Evolutionary conservation across 73 alveolate species (phyloP), one percentile per base, ranked within the genome.

Genomic region (Paramecium biaurelia): DNA sequence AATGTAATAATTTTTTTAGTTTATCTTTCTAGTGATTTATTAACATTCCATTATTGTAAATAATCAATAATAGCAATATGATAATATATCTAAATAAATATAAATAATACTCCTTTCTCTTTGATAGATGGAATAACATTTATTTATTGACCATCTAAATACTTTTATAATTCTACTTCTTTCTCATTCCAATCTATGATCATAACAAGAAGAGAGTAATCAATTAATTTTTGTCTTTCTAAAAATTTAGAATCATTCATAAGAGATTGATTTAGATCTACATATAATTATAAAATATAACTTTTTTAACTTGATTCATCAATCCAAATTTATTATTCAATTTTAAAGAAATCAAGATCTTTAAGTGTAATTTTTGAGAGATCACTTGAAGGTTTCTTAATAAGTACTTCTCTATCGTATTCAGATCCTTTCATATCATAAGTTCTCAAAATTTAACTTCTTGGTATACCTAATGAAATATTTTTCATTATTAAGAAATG

Each of bases 341-440:
- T 86, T 45, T 93, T 90, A 24, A 94, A 74, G 88, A 96, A 93
- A 93, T 98, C 98, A 43, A 96, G 79, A 92, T 98, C 99, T 92
- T 98, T 98, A 56, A 97, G 89, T 38, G 99, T 97, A 45, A 89
- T 43, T 45, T 89, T 59, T 10, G 92, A 94, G 92, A 23, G 98
- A 93, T 87, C 96, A 96, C 92, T 95, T 57, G 95, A 92, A 47
- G 89, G 95, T 76, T 96, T 92, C 88, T 92, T 37, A 42, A 76
- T 35, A 30, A 92, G 76, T 12, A 92, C 97, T 57, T 96, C 98
- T 92, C 99, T 95, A 90, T 96, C 95, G 90, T 97, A 93, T 43
- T 95, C 70, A 45, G 98, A 94, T 2, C 99, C 99, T 93, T 98
- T 98, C 86, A 98, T 92, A 87, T 98, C 99, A 82, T 95, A 98